A percentile compares a stretch with the other conserved stretches of the same genome.
Conservation (phyloP, 768 basidiomycete species). For the Tylopilus vinaceipallidus region DNA sequence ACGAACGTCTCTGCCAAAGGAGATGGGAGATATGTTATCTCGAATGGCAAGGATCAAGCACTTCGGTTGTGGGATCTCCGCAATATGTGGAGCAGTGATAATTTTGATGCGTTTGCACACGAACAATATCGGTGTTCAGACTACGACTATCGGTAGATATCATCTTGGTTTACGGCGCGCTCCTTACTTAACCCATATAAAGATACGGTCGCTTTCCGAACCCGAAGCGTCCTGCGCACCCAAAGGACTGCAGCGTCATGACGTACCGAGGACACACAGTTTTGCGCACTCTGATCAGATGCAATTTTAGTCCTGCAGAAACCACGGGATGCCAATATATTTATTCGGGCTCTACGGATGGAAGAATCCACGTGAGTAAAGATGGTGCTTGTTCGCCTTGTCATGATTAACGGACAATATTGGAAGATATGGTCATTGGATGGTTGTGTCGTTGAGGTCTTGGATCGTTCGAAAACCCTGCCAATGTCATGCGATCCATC, state of each 20-base stretch:
- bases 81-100: constrained; percentile 78
- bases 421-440: constrained; percentile 92
- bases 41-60: constrained; percentile 95
- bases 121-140: constrained; percentile 53
- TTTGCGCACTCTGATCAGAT: constrained; percentile 88
- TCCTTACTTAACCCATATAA: constrained; percentile 11
- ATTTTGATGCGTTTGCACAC: constrained; percentile 55
- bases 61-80: constrained; percentile 91
- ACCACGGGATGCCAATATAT: constrained; percentile 93
- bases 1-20: constrained; percentile 95
- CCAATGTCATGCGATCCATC: constrained; percentile 76
- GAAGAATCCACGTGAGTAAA: constrained; percentile 70
- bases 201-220: constrained; percentile 69
- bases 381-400: background rate
- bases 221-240: constrained; percentile 65
- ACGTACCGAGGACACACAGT: constrained; percentile 91
- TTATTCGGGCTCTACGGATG: constrained; percentile 90
- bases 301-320: constrained; percentile 91
- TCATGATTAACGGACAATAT: constrained; percentile 1
- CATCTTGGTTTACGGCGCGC: background rate
- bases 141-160: constrained; percentile 81
- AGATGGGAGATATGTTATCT: constrained; percentile 92
- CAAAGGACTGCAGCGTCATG: constrained; percentile 92
- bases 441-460: constrained; percentile 75
- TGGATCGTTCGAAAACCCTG: constrained; percentile 74